These are phyloP conservation scores for Tolypocladium capitatum DNA, from an alignment of 2,329 filamentous ascomycete species.

Conservation along the genomic window DNA sequence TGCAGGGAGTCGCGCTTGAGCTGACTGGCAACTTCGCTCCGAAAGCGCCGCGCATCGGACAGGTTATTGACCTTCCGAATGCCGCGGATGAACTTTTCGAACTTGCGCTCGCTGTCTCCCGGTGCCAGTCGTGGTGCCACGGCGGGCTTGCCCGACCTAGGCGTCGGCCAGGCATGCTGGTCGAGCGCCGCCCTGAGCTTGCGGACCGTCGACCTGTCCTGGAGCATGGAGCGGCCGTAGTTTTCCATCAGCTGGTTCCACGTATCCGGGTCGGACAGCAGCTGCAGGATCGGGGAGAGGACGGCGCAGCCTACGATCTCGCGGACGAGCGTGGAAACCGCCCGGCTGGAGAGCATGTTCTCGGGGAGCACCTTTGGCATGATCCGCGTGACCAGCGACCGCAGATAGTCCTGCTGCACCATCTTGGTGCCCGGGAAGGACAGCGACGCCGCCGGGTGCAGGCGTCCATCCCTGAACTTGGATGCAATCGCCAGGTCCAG, in stretches of 20 bases:
- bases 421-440: slow-evolving; percentile 73
- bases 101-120: slow-evolving; percentile 78
- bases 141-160: slow-evolving; percentile 48
- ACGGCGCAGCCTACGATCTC: slow-evolving; percentile 94
- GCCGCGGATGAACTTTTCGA: slow-evolving; percentile 84
- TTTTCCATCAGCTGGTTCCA: slow-evolving; percentile 97
- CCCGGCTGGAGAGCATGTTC: slow-evolving; percentile 62
- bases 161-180: slow-evolving; percentile 77
- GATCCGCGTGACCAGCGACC: slow-evolving; percentile 58
- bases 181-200: slow-evolving; percentile 86
- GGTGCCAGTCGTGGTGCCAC: slow-evolving; percentile 69
- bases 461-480: slow-evolving; percentile 77
- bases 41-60: slow-evolving; percentile 82
- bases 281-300: slow-evolving; percentile 63
- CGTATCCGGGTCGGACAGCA: slow-evolving; percentile 82
- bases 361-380: slow-evolving; percentile 63
- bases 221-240: slow-evolving; percentile 71
- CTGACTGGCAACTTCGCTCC: slow-evolving; percentile 86
- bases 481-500: slow-evolving; percentile 89
- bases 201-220: slow-evolving; percentile 88
- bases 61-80: slow-evolving; percentile 83
- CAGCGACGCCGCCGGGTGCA: slow-evolving; percentile 76
- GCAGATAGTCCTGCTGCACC: slow-evolving; percentile 78
- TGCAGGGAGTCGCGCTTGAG: slow-evolving; percentile 70
- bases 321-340: slow-evolving; percentile 67